Percentiles rank a stretch among this genome's conserved stretches.
phyloP scores from a whole-genome alignment of 108 stramenopile species.

The Discostella stelligeroides region DNA sequence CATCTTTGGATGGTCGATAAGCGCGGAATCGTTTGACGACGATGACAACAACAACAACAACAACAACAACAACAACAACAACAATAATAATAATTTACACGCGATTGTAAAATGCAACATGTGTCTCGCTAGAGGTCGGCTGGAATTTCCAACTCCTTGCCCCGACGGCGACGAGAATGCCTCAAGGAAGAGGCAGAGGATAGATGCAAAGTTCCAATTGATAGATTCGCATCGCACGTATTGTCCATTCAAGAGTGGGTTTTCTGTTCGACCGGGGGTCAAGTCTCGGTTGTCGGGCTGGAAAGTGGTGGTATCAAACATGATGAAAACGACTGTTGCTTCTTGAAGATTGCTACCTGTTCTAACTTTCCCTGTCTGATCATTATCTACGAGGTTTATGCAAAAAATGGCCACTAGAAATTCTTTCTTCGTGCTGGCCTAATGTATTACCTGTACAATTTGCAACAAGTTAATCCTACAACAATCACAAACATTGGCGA shows the following conservation, averaged over 20 bases:
- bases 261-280: constrained; percentile 15
- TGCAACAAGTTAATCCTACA: too few species aligned
- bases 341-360: too few species aligned
- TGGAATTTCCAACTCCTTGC: neutral
- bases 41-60: neutral
- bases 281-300: constrained; percentile 29
- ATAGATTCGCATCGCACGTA: constrained; percentile 42
- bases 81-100: too few species aligned
- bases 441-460: too few species aligned
- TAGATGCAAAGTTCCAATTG: constrained; percentile 18
- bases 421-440: too few species aligned
- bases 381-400: too few species aligned
- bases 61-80: too few species aligned
- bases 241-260: constrained; percentile 34
- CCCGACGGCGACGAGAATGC: neutral
- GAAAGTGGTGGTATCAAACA: constrained; percentile 28
- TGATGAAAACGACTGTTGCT: constrained; percentile 17
- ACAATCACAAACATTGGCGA: too few species aligned
- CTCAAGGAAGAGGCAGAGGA: constrained; percentile 16
- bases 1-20: constrained; percentile 28
- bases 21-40: neutral
- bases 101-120: constrained; percentile 22
- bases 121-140: constrained; percentile 22
- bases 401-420: too few species aligned
- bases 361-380: too few species aligned